Base-by-base conservation (phyloP, 768 basidiomycete species). In the Suillus bovinus region DNA sequence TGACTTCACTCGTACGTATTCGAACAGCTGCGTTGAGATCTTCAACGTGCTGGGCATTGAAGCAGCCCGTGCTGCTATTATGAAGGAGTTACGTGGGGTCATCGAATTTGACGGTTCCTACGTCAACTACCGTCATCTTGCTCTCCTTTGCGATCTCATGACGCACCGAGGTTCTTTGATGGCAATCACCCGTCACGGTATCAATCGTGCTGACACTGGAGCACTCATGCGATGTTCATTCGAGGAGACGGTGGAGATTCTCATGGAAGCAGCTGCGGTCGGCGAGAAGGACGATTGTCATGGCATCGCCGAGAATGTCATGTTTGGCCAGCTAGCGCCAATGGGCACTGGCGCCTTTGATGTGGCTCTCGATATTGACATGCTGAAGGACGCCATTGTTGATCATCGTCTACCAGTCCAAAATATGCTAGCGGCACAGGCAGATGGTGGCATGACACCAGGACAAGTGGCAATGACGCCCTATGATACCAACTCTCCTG, bases 61-160 rank as follows among this genome's bases (percentile, higher is more conserved):
- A 75, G 97, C 95, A 22, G 95, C 96, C 17, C 89, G 96, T 7
- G 94, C 89, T 17, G 94, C 96, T 9, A 90, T 99, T 69, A 87
- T 97, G 84, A 93, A 84, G 79, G 97, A 99, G 74, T 77, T 99
- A 52, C 90, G 96, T 65, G 85, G 88, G 61, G 97, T 99, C 73
- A 97, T 99, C 77, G 96, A 98, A 77, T 98, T 99, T 80, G 96
- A 98, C 71, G 96, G 96, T 82, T 98, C 96, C 20, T 97, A 98
- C 70, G 97, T 99, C 82, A 99, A 99, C 78, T 99, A 96, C 77
- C 88, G 97, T 60, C 97, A 99, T 77, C 83, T 99, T 55, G 93
- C 94, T 2, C 81, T 99, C n/a, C 85, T 99, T 31, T 96, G 94
- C 76, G 96, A 99, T 75, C 81, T 99, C 60, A 99, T 99, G 97